Base-by-base conservation (phyloP, 805 yeast genomes). In the Pichia sporocuriosa region DNA sequence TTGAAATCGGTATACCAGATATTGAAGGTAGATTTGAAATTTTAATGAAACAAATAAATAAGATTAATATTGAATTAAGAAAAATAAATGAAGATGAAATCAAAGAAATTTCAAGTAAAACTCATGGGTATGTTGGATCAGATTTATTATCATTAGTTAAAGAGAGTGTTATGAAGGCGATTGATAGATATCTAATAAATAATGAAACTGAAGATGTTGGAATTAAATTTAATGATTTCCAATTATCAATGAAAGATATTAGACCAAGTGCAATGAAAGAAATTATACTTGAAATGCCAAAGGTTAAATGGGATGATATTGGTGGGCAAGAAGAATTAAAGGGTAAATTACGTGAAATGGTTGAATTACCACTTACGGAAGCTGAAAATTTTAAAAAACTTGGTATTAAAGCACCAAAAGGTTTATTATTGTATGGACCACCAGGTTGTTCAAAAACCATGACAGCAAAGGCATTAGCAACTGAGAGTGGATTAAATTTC, bases 71-170 rank as follows among this genome's bases (percentile, higher is more conserved):
- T 1, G 67, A 65, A 35, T 80, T 79, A 52, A 36, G 37, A n/a
- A 63, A 62, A 0, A 59, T 90, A 29, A 56, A 69, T 0, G 64
- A 58, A 0, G 77, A 68, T 0, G 81, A 84, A 29, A 72, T 89
- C n/a, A 57, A 63, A n/a, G 53, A 52, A 2, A 63, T 89, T 32
- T 86, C 96, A 0, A 61, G 76, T 4, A 81, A 77, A 55, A 89
- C 97, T 0, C 98, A 93, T 62, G 98, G 98, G 6, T 93, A 86
- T 56, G 98, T 93, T 35, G 99, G 99, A 35, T 96, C 97, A 0
- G 99, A 93, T 64, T 62, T 93, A 36, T 77, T 84, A 4, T 95
- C 97, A 0, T 67, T 93, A 19, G 79, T 89, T 46, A 69, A 97
- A 37, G 98, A 93, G 56, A 75, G 94, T 6, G 96, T 87, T 0